Evolutionary conservation across 345 rosid species (phyloP), one percentile per base, ranked within the genome.

Genomic region (Arabidopsis suecica): DNA sequence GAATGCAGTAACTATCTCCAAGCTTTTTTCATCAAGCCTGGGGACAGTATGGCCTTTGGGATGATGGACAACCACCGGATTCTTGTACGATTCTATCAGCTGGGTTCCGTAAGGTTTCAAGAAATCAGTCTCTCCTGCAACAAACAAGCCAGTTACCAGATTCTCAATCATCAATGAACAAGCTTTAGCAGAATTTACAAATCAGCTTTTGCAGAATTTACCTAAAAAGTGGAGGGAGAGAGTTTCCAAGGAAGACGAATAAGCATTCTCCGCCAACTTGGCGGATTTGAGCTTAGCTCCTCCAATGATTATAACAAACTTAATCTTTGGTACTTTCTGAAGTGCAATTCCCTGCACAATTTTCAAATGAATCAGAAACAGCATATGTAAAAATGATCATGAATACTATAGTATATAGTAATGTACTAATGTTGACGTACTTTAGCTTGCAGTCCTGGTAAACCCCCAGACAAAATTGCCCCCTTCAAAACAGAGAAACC

Each of bases 11-110:
- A 84, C 73, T 11, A 72, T 80, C 74, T 72, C 73, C 75, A 84
- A 71, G 66, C 89, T 78, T 58, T 82, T 83, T 0, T 87, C 98
- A 86, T 87, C 98, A 41, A 94, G 89, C 60, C 96, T 87, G 0
- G 98, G 98, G 18, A 91, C 80, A 0, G 98, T 94, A 73, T 94
- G 98, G 45, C 98, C 98, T 71, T 90, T 88, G n/a, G 96, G 98
- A 75, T 94, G 98, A 67, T 86, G 68, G 67, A 90, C 81, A 5
- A 90, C 75, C 12, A 88, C 81, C 4, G 95, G 92, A 28, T 90
- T 85, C 50, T 71, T 81, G 58, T 48, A 94, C 0, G 63, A 67
- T 44, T 87, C 65, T 40, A 91, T n/a, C 10, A 91, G 87, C 75
- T 88, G 81, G 25, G 42, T 25, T 44, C 98, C 98, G 12, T 87